These are phyloP conservation scores for Boletus bicolor DNA, from an alignment of 768 basidiomycete genomes.

Conservation along the genomic window DNA sequence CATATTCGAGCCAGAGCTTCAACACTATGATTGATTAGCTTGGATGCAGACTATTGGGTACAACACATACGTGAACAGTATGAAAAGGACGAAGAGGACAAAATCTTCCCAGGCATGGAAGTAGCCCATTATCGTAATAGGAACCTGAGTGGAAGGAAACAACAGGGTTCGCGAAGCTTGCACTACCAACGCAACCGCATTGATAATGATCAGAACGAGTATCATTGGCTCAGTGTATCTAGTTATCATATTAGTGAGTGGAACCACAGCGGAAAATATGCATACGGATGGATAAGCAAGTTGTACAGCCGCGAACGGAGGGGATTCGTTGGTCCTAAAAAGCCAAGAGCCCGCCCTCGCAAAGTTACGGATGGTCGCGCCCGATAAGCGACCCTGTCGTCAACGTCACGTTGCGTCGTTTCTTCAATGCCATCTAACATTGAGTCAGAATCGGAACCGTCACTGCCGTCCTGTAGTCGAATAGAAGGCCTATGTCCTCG, in stretches of 20 bases:
- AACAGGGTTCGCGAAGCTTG: slow-evolving; percentile 69
- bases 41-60: slow-evolving; percentile 23
- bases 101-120: slow-evolving; percentile 91
- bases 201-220: slow-evolving; percentile 76
- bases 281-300: slow-evolving; percentile 72
- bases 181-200: slow-evolving; percentile 77
- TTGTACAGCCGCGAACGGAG: slow-evolving; percentile 62
- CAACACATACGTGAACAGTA: slow-evolving; percentile 69
- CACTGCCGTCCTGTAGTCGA: slow-evolving; percentile 48
- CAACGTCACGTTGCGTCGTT: slow-evolving; percentile 30
- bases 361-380: slow-evolving; percentile 47
- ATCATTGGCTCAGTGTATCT: slow-evolving; percentile 89
- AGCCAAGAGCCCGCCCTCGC: slow-evolving; percentile 75
- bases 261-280: slow-evolving; percentile 15
- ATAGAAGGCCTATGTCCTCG: slow-evolving; percentile 59
- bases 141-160: slow-evolving; percentile 41
- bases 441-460: slow-evolving; percentile 27
- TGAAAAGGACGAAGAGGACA: slow-evolving; percentile 78
- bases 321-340: slow-evolving; percentile 66
- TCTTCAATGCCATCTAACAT: slow-evolving; percentile 38
- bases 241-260: not conserved
- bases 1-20: slow-evolving; percentile 88
- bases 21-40: slow-evolving; percentile 43
- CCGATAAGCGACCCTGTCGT: slow-evolving; percentile 36
- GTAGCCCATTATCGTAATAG: slow-evolving; percentile 60